These are phyloP conservation scores for Sporisorium iseilematis-ciliati DNA, from an alignment of 1,284 basidiomycete species.

Conservation along the genomic window DNA sequence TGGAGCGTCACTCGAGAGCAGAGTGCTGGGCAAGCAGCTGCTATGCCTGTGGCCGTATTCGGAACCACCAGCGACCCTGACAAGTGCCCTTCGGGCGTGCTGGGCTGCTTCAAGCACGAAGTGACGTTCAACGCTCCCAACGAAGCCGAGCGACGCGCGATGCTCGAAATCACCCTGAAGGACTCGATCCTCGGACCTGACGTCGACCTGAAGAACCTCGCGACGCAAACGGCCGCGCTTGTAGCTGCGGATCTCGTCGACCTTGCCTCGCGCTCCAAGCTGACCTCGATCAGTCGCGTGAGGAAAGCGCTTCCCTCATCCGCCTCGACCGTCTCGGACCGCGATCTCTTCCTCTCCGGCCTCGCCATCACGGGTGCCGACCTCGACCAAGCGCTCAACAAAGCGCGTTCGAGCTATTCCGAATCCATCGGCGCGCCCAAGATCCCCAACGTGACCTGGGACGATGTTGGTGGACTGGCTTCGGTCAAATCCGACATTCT, in stretches of 20 bases:
- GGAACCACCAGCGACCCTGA: slow-evolving; percentile 82
- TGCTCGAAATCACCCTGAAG: slow-evolving; percentile 75
- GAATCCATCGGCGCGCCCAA: slow-evolving; percentile 95
- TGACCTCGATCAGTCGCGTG: slow-evolving; percentile 76
- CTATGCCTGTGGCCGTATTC: slow-evolving; percentile 70
- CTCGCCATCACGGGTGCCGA: slow-evolving; percentile 78
- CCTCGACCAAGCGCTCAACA: slow-evolving; percentile 80
- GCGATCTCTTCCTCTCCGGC: slow-evolving; percentile 72
- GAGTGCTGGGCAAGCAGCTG: neutral
- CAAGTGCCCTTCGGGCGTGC: slow-evolving; percentile 77
- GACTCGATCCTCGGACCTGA: slow-evolving; percentile 78
- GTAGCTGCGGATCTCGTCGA: slow-evolving; percentile 85
- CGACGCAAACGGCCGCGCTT: slow-evolving; percentile 91
- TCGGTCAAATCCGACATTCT: slow-evolving; percentile 92
- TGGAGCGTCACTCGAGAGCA: slow-evolving; percentile 66
- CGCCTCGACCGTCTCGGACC: slow-evolving; percentile 17
- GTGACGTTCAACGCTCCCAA: slow-evolving; percentile 81
- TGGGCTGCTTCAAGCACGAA: slow-evolving; percentile 89
- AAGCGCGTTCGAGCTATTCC: slow-evolving; percentile 83
- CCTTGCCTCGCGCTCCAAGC: slow-evolving; percentile 77
- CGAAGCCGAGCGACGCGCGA: slow-evolving; percentile 79
- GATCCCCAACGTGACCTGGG: slow-evolving; percentile 96
- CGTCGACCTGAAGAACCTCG: slow-evolving; percentile 79
- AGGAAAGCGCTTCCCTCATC: slow-evolving; percentile 58
- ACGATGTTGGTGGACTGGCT: slow-evolving; percentile 93